Conservation (phyloP, 148 eudicot genomes). For the Nepenthes gracilis region DNA sequence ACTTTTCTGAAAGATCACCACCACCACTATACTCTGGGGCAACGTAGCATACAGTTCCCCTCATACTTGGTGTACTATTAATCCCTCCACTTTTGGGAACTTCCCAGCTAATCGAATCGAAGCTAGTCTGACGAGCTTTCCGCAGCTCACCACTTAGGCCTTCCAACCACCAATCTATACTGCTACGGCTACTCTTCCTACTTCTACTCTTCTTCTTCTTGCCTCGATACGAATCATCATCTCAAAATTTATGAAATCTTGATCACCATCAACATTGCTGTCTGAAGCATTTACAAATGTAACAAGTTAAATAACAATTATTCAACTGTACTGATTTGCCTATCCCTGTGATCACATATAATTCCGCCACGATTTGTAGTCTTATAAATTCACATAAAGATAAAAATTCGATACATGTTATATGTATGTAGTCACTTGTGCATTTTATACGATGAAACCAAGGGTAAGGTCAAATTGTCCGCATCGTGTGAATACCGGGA, state of each 20-base stretch:
- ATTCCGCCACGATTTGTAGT: too few relatives aligned
- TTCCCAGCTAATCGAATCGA: constrained; percentile 58
- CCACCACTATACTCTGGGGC: constrained; percentile 79
- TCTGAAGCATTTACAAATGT: not conserved
- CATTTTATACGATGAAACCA: too few relatives aligned
- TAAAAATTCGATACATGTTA: too few relatives aligned
- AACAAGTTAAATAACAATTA: too few relatives aligned
- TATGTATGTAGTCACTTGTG: too few relatives aligned
- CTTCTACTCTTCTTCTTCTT: constrained; percentile 41
- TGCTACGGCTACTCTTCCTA: constrained; percentile 43
- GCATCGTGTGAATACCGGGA: too few relatives aligned
- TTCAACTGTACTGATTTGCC: too few relatives aligned
- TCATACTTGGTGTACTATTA: constrained; percentile 94
- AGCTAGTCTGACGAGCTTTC: constrained; percentile 43
- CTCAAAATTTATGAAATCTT: constrained; percentile 24
- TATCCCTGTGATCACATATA: too few relatives aligned
- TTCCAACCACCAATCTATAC: constrained; percentile 90
- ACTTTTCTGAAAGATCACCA: constrained; percentile 72
- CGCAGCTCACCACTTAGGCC: constrained; percentile 71
- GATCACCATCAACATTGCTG: constrained; percentile 21
- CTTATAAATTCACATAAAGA: too few relatives aligned
- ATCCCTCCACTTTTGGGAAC: constrained; percentile 69
- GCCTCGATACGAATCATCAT: constrained; percentile 38
- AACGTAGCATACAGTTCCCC: constrained; percentile 87
- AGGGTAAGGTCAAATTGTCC: too few relatives aligned